phyloP scores from a whole-genome alignment of 495 filamentous ascomycete genomes.

The Glonium stellatum region DNA sequence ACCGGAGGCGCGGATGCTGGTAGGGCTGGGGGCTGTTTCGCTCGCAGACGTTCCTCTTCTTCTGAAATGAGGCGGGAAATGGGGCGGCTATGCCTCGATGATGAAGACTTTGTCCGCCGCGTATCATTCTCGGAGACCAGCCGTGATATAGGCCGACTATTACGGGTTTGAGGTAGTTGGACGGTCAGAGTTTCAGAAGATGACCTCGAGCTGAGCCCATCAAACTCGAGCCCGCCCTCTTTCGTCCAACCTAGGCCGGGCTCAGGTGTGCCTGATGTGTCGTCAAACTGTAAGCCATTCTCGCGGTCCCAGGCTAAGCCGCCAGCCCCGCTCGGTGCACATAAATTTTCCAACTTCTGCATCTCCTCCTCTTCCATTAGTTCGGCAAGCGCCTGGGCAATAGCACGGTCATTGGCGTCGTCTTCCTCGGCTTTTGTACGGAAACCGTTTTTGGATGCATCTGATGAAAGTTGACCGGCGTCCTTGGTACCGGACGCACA shows the following conservation, averaged over 20 bases:
- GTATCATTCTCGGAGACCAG: neutral
- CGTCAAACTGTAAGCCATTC: constrained; percentile 54
- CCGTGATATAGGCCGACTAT: neutral
- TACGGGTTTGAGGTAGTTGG: neutral
- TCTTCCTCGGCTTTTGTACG: constrained; percentile 81
- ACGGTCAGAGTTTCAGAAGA: neutral
- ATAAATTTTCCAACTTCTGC: constrained; percentile 51
- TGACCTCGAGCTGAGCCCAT: constrained; percentile 17
- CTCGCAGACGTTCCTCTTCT: constrained; percentile 19
- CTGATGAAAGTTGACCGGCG: constrained; percentile 54
- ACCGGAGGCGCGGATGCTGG: constrained; percentile 1
- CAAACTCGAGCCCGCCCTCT: constrained; percentile 1
- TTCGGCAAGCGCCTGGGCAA: constrained; percentile 79
- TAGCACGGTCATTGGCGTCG: constrained; percentile 84
- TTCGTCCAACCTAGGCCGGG: constrained; percentile 8
- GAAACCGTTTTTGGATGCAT: constrained; percentile 67
- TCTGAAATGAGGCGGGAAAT: constrained; percentile 29
- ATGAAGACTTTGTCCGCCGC: neutral
- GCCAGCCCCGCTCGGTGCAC: constrained; percentile 23
- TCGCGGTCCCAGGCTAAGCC: constrained; percentile 35
- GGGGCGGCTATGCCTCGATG: constrained; percentile 12
- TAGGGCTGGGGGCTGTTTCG: constrained; percentile 6
- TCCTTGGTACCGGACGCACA: constrained; percentile 67
- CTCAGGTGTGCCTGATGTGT: constrained; percentile 35
- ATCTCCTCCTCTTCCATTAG: constrained; percentile 79